These are phyloP conservation scores for Candida chauliodis DNA, from an alignment of 805 yeast genomes.

Conservation along the genomic window DNA sequence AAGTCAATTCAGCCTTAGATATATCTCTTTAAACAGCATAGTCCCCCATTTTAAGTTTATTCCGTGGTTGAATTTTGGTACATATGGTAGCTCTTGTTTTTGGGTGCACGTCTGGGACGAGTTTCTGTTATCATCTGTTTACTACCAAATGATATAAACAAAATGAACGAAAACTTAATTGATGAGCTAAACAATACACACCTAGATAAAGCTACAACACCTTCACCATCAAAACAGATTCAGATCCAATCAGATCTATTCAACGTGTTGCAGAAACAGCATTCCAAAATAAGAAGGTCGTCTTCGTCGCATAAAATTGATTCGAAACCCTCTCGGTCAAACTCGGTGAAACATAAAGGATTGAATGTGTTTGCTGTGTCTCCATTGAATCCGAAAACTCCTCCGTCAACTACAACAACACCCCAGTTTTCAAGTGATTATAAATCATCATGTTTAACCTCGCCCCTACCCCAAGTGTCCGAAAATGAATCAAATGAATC, in stretches of 20 bases:
- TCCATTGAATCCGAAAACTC: constrained; percentile 14
- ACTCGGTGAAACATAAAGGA: constrained; percentile 23
- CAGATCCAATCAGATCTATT: neutral
- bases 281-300: constrained; percentile 5
- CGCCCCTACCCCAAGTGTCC: constrained; percentile 3
- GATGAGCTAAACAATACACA: no score
- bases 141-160: no score
- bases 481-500: neutral
- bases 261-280: constrained; percentile 4
- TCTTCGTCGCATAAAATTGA: constrained; percentile 1
- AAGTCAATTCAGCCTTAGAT: no score
- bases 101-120: no score
- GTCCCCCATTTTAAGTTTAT: no score
- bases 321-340: neutral
- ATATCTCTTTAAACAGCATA: no score
- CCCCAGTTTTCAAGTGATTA: neutral
- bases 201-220: no score
- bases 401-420: constrained; percentile 3
- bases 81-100: no score
- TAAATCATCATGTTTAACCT: constrained; percentile 1
- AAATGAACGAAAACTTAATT: no score
- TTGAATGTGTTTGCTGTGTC: constrained; percentile 31
- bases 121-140: no score
- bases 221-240: constrained; percentile 1
- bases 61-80: no score